Evolutionary conservation across 805 yeast genomes (phyloP).

Genomic region (Lipomyces spencermartinsiae): DNA sequence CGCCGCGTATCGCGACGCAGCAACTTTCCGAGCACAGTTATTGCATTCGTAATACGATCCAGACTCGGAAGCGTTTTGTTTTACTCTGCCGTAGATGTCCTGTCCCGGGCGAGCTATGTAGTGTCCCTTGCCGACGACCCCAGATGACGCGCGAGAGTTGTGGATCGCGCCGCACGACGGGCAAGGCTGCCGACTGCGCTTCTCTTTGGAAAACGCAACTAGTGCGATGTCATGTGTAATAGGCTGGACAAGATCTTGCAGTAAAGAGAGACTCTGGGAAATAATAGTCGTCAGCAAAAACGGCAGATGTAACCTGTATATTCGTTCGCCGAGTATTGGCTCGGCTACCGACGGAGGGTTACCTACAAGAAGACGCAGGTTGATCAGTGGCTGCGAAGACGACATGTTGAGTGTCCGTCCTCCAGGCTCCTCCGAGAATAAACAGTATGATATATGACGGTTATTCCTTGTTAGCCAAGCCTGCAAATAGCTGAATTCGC

Average conservation of each 20-base stretch:
- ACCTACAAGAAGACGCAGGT: slow-evolving; percentile 20
- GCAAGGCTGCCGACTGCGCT: slow-evolving; percentile 37
- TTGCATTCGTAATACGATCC: slow-evolving; percentile 70
- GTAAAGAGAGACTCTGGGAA: slow-evolving; percentile 32
- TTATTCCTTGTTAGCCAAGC: not conserved
- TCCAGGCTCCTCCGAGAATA: not conserved
- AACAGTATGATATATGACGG: not conserved
- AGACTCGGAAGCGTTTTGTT: slow-evolving; percentile 54
- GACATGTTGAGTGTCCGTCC: not conserved
- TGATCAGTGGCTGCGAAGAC: slow-evolving; percentile 22
- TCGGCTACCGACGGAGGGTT: not conserved
- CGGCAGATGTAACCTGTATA: not conserved
- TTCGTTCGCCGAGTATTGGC: not conserved
- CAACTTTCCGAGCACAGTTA: slow-evolving; percentile 83
- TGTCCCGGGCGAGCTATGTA: slow-evolving; percentile 45
- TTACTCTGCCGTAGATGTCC: slow-evolving; percentile 52
- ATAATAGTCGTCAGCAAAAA: not conserved
- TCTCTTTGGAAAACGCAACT: slow-evolving; percentile 34
- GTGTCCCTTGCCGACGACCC: slow-evolving; percentile 27
- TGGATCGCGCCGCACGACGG: slow-evolving; percentile 35
- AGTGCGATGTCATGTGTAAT: slow-evolving; percentile 36
- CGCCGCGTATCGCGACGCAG: slow-evolving; percentile 91
- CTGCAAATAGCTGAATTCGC: not conserved
- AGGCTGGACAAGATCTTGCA: slow-evolving; percentile 37
- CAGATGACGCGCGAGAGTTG: slow-evolving; percentile 24